Conservation (phyloP, 306 rosid species). For the Vachellia pachyceras region DNA sequence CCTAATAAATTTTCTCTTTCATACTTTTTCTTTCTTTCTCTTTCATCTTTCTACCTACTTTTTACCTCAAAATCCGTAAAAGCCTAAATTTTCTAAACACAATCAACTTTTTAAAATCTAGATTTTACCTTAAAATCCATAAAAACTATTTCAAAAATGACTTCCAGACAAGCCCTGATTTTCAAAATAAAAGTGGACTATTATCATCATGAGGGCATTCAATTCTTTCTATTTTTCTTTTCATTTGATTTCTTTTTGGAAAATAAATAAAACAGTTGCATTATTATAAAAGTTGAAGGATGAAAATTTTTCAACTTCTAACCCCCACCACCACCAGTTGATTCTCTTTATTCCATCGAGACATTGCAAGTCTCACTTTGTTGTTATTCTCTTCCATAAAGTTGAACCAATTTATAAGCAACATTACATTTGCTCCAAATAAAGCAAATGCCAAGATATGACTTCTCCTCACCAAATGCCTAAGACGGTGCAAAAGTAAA, state of each 20-base stretch:
- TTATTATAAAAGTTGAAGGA: not conserved
- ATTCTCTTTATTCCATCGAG: not conserved
- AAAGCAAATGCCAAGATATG: conserved; percentile 34
- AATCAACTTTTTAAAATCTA: no score
- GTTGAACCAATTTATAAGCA: conserved; percentile 43
- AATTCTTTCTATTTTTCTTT: not conserved
- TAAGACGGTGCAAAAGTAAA: conserved; percentile 28
- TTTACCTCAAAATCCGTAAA: no score
- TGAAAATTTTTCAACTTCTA: not conserved
- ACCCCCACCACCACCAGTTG: not conserved
- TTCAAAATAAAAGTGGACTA: not conserved
- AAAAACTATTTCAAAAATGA: no score
- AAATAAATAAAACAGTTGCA: not conserved
- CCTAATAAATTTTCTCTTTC: no score
- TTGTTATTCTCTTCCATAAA: conserved; percentile 36
- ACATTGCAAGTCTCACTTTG: conserved; percentile 36
- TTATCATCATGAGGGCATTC: not conserved
- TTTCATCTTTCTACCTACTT: no score
- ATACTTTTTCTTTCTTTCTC: no score
- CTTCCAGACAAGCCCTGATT: no score
- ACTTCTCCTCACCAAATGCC: conserved; percentile 35
- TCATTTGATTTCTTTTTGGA: not conserved
- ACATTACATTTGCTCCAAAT: conserved; percentile 34
- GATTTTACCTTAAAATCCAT: no score
- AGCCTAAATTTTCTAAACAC: no score